Conservation (phyloP, 169 alveolate genomes). For the Eimeria praecox region DNA sequence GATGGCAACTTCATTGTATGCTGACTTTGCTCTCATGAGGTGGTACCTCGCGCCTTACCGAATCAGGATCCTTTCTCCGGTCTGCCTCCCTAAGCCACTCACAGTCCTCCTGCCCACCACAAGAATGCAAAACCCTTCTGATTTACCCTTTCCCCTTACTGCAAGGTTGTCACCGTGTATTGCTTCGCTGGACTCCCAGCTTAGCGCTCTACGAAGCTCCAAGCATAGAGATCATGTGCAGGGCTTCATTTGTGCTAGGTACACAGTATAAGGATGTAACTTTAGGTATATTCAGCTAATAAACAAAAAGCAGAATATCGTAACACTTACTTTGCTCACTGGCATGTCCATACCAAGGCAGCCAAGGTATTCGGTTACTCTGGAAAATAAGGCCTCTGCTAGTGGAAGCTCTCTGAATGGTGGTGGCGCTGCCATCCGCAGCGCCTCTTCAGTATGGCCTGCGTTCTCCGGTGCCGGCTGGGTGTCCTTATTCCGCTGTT, state of each 20-base stretch:
- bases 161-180: not conserved
- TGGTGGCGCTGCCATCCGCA: slow-evolving; percentile 67
- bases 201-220: not conserved
- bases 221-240: not conserved
- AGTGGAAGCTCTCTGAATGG: slow-evolving; percentile 52
- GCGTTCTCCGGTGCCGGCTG: slow-evolving; percentile 22
- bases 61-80: slow-evolving; percentile 6
- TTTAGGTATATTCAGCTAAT: not conserved
- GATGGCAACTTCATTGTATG: not conserved
- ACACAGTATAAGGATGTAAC: not conserved
- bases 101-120: slow-evolving; percentile 40
- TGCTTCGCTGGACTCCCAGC: not conserved
- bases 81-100: slow-evolving; percentile 60
- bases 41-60: not conserved
- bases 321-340: slow-evolving; percentile 16
- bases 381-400: slow-evolving; percentile 55
- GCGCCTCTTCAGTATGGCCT: slow-evolving; percentile 56
- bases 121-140: not conserved
- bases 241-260: not conserved
- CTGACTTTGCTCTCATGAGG: not conserved
- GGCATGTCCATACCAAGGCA: slow-evolving; percentile 58
- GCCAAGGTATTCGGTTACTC: slow-evolving; percentile 30
- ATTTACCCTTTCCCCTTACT: not conserved
- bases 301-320: too few species aligned
- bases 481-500: slow-evolving; percentile 38